A percentile compares a stretch with the other conserved stretches of the same genome.
phyloP scores from a whole-genome alignment of 768 basidiomycete species.

The Russula brevipes region DNA sequence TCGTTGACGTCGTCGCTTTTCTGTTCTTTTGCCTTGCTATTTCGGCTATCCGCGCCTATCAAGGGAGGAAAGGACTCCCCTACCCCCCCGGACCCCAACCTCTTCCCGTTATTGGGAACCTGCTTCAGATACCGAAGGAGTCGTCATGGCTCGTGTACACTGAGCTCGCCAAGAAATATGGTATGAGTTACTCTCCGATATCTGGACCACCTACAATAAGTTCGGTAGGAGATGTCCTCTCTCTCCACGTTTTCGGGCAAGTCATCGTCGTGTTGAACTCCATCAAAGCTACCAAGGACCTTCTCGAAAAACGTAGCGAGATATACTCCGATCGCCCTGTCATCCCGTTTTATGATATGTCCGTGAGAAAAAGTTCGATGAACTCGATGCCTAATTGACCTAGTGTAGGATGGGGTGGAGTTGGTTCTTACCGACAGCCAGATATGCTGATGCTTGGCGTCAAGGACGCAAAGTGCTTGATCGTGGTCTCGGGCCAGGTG shows the following conservation, averaged over 20 bases:
- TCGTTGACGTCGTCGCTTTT: too few relatives aligned
- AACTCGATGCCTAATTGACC: neutral
- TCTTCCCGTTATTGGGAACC: too few relatives aligned
- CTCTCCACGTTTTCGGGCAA: slow-evolving; percentile 37
- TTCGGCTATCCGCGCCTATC: too few relatives aligned
- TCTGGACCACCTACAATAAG: neutral
- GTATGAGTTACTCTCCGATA: neutral
- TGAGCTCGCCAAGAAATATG: neutral
- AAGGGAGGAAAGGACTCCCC: too few relatives aligned
- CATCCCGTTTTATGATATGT: slow-evolving; percentile 3
- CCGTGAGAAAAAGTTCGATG: neutral
- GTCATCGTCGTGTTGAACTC: slow-evolving; percentile 48
- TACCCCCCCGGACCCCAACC: too few relatives aligned
- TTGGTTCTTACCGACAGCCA: neutral
- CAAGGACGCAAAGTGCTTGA: neutral
- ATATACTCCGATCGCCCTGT: slow-evolving; percentile 24
- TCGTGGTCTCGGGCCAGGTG: neutral
- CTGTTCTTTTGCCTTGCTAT: too few relatives aligned
- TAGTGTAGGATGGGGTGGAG: neutral
- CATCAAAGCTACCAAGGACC: slow-evolving; percentile 38
- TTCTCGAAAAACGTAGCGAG: slow-evolving; percentile 50
- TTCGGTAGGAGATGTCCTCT: slow-evolving; percentile 3
- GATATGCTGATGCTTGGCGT: neutral
- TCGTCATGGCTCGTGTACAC: neutral
- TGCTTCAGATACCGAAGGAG: neutral